These are phyloP conservation scores for Bjerkandera adusta DNA, from an alignment of 1,284 basidiomycete genomes.

Conservation along the genomic window DNA sequence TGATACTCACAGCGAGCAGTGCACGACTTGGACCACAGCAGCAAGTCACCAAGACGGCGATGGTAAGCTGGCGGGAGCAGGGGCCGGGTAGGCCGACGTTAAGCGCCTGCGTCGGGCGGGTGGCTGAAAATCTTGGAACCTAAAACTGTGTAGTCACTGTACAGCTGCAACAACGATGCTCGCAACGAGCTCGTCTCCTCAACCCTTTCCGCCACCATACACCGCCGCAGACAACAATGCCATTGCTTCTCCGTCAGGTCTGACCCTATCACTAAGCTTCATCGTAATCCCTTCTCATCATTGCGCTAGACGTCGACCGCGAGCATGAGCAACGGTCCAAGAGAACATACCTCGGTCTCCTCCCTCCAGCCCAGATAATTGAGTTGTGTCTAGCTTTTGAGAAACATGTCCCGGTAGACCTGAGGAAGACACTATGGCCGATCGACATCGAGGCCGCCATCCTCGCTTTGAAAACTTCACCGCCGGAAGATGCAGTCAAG, in stretches of 20 bases:
- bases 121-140: conserved; percentile 34
- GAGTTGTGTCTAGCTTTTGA: conserved; percentile 75
- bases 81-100: too few species aligned
- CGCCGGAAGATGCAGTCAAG: conserved; percentile 1
- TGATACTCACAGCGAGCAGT: too few species aligned
- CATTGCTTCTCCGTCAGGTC: neutral
- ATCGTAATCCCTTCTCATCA: conserved; percentile 15
- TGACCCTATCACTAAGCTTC: neutral
- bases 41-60: too few species aligned
- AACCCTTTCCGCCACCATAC: conserved; percentile 13
- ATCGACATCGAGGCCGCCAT: conserved; percentile 62
- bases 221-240: conserved; percentile 1
- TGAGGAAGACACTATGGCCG: conserved; percentile 66
- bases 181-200: conserved; percentile 13
- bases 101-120: conserved; percentile 8
- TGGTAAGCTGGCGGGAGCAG: too few species aligned
- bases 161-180: conserved; percentile 27
- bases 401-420: conserved; percentile 56
- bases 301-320: conserved; percentile 10
- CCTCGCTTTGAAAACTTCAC: conserved; percentile 35
- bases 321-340: conserved; percentile 33
- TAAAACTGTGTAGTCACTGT: conserved; percentile 35
- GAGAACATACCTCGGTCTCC: conserved; percentile 61
- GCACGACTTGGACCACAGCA: too few species aligned
- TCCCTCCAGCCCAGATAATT: conserved; percentile 66